Conservation (phyloP, 257 asterid genomes). For the Lantana camara region DNA sequence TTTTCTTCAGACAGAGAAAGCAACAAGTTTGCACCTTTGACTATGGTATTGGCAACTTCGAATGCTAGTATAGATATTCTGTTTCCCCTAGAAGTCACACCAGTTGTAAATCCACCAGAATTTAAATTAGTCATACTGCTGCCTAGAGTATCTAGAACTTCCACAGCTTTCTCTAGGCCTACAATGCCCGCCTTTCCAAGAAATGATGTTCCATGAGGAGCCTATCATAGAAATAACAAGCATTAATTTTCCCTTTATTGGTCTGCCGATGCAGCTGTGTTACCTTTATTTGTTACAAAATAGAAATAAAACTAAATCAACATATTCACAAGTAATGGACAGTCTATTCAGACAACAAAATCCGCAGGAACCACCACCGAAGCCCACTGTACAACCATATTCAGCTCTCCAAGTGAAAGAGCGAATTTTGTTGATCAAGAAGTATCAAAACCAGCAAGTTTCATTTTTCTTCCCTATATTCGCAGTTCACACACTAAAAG, state of each 20-base stretch:
- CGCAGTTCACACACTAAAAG: slow-evolving; percentile 3
- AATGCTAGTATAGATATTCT: slow-evolving; percentile 78
- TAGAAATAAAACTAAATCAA: background rate
- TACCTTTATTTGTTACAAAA: background rate
- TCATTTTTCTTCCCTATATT: background rate
- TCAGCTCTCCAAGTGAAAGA: slow-evolving; percentile 19
- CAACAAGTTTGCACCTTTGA: slow-evolving; percentile 80
- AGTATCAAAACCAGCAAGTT: slow-evolving; percentile 12
- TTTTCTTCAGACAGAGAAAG: slow-evolving; percentile 88
- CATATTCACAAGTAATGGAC: slow-evolving; percentile 14
- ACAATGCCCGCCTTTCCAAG: slow-evolving; percentile 94
- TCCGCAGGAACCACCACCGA: slow-evolving; percentile 7
- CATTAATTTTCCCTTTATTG: slow-evolving; percentile 14
- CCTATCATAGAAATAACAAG: slow-evolving; percentile 49
- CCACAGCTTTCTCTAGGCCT: slow-evolving; percentile 94
- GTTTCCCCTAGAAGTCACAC: slow-evolving; percentile 76
- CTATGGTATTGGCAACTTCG: slow-evolving; percentile 95
- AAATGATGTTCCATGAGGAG: slow-evolving; percentile 77
- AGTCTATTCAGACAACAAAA: background rate
- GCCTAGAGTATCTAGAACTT: slow-evolving; percentile 93
- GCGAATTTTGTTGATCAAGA: slow-evolving; percentile 6
- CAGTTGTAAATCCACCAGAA: slow-evolving; percentile 78
- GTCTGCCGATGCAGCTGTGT: slow-evolving; percentile 16
- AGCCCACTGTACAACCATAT: slow-evolving; percentile 15
- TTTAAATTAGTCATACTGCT: slow-evolving; percentile 97